Conservation (phyloP, 1,139 yeast genomes). For the Saccharomyces hybrid region DNA sequence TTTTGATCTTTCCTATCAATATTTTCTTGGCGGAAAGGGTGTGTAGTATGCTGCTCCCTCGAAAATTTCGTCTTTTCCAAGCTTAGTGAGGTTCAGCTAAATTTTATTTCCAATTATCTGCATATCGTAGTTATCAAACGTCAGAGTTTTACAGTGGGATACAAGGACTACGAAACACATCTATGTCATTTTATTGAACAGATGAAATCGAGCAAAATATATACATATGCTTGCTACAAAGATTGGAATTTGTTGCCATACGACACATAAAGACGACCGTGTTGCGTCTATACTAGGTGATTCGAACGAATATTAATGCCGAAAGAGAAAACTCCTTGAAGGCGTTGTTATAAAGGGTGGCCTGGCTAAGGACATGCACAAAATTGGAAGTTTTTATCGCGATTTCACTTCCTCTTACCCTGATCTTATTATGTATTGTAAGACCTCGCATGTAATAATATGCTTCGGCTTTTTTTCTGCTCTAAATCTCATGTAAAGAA, state of each 20-base stretch:
- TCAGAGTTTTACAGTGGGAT: neutral
- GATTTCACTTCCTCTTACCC: neutral
- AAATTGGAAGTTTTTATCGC: neutral
- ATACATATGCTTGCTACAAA: neutral
- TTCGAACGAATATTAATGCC: neutral
- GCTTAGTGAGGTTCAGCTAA: neutral
- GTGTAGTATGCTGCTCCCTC: neutral
- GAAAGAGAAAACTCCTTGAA: neutral
- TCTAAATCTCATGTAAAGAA: neutral
- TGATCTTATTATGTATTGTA: neutral
- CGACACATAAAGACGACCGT: neutral
- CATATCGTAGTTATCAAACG: neutral
- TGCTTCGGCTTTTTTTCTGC: neutral
- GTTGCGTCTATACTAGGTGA: neutral
- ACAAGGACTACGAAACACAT: neutral
- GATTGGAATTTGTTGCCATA: neutral
- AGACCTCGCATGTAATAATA: neutral
- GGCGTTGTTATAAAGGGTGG: neutral
- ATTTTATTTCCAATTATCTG: neutral
- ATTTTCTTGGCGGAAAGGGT: neutral
- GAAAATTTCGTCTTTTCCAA: neutral
- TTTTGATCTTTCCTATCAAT: neutral
- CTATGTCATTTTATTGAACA: neutral
- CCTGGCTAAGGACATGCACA: neutral
- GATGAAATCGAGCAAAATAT: neutral